Evolutionary conservation across 805 yeast species (phyloP).

Genomic region (Priceomyces haplophilus): DNA sequence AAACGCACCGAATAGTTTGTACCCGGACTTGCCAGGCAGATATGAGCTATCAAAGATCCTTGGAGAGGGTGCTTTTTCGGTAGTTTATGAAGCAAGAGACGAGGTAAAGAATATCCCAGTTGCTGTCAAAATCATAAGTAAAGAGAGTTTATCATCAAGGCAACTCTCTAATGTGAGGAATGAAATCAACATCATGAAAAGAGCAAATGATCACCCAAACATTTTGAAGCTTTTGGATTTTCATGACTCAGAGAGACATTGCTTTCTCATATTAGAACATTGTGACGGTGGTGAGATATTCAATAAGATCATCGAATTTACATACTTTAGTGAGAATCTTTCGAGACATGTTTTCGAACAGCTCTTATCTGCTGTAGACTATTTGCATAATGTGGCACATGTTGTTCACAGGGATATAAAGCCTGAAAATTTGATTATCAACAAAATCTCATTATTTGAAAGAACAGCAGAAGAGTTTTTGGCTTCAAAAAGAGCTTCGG

Average conservation of each 20-base stretch:
- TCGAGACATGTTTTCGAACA: constrained; percentile 71
- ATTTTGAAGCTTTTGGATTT: constrained; percentile 54
- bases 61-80: constrained; percentile 90
- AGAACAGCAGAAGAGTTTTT: constrained; percentile 32
- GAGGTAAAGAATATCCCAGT: constrained; percentile 41
- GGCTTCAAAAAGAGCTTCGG: constrained; percentile 43
- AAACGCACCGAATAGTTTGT: constrained; percentile 8
- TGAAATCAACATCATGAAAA: constrained; percentile 73
- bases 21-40: constrained; percentile 26
- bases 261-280: constrained; percentile 64
- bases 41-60: constrained; percentile 34
- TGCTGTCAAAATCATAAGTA: constrained; percentile 76
- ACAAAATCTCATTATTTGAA: constrained; percentile 48
- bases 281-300: constrained; percentile 79
- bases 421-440: constrained; percentile 72
- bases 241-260: constrained; percentile 50
- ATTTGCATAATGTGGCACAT: constrained; percentile 57
- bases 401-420: constrained; percentile 80
- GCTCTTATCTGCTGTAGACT: constrained; percentile 65
- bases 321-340: constrained; percentile 71
- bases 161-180: constrained; percentile 59
- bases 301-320: constrained; percentile 72
- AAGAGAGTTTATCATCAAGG: constrained; percentile 48
- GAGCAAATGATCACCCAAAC: constrained; percentile 55
- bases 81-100: constrained; percentile 72